Conservation (phyloP, 257 asterid genomes). For the Nicotiana noctiflora region DNA sequence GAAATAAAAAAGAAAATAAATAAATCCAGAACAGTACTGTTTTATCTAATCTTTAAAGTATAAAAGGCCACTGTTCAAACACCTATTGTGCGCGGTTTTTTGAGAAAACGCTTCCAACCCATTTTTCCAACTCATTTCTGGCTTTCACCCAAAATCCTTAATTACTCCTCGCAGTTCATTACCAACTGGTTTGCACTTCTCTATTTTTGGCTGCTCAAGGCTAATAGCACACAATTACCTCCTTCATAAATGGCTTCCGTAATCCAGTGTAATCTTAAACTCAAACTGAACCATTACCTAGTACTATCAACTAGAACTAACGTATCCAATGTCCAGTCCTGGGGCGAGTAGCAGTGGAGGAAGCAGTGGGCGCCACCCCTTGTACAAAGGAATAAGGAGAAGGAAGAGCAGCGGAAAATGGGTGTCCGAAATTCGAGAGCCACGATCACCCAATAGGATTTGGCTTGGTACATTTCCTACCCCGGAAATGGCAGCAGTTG, state of each 20-base stretch:
- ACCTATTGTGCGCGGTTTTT: not conserved
- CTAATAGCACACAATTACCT: conserved; percentile 1
- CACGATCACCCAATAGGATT: conserved; percentile 42
- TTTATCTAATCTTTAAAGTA: not conserved
- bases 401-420: conserved; percentile 49
- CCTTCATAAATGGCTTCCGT: conserved; percentile 47
- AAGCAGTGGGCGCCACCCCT: conserved; percentile 28
- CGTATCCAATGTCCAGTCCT: not conserved
- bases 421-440: conserved; percentile 70
- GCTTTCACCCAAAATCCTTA: conserved; percentile 46
- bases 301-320: not conserved
- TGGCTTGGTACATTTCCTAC: conserved; percentile 64
- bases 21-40: not conserved
- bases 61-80: not conserved
- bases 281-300: not conserved
- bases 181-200: conserved; percentile 48
- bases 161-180: conserved; percentile 21
- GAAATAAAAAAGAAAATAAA: too few species aligned
- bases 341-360: not conserved
- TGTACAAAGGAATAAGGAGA: conserved; percentile 52
- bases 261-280: conserved; percentile 28
- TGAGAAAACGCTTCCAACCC: conserved; percentile 39
- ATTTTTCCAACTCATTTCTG: conserved; percentile 42
- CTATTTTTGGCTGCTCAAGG: conserved; percentile 30
- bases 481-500: conserved; percentile 61